Evolutionary conservation across 2,329 filamentous ascomycete genomes (phyloP), one percentile per base, ranked within the genome.

Genomic region (Sarocladiaceae sp.): DNA sequence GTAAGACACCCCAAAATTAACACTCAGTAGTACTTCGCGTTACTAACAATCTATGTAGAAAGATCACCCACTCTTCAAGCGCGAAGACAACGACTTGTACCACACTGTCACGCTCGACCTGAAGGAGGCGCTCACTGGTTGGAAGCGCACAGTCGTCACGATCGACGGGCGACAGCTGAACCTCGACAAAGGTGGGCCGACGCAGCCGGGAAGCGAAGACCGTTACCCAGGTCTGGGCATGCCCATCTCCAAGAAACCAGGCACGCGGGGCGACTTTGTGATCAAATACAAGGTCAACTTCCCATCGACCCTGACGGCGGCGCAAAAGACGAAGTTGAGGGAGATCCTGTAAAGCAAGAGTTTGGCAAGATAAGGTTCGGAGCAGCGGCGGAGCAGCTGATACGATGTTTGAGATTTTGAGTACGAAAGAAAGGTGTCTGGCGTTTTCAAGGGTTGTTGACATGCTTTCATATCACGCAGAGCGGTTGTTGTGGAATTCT

Each of bases 111-210:
- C 90, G 6, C 74, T 98, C 43, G 81, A 84, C 21, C 80, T 98
- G 37, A 97, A 96, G 65, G 93, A 98, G 66, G 88, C 93, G 2
- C 69, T 98, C 34, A 95, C 90, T 0, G 93, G 93, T 47, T 98
- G 93, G 93, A 84, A 80, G 55, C 81, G 86, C 44, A 94, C 87
- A n/a, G 81, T 98, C 18, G 80, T 82, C 24, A 98, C 91, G 9
- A 97, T 98, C 55, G 93, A 98, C 57, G 87, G 87, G 54, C 90
- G 87, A 60, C 85, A 90, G 56, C 70, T 98, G 53, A 80, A 73
- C 43, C 77, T 97, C 31, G 80, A 87, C 34, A 90, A 89, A 63
- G 69, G 74, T 4, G 91, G 90, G 0, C 91, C 91, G 1, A 97
- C 91, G 6, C 83, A 85, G 47, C 90, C 91, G 0, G 88, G 85